Percentiles rank a stretch among this genome's conserved stretches.
phyloP scores from a whole-genome alignment of 306 rosid genomes.

The Dryas octopetala region DNA sequence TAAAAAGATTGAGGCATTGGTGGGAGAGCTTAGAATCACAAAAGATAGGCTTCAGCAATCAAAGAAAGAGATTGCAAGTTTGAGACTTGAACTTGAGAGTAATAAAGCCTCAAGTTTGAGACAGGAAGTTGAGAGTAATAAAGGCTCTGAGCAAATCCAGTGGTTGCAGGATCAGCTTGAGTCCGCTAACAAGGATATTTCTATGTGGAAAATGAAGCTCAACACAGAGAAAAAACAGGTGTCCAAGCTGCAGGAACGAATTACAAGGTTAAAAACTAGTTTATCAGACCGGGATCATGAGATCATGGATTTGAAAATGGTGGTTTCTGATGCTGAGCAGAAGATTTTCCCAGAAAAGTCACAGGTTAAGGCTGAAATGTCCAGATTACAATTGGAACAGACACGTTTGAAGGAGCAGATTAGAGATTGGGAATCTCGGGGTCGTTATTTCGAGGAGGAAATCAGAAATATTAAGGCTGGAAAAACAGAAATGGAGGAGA shows the following conservation, averaged over 20 bases:
- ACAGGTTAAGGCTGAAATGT: conserved; percentile 73
- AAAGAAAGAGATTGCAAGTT: conserved; percentile 51
- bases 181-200: conserved; percentile 53
- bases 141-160: conserved; percentile 51
- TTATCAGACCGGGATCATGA: conserved; percentile 77
- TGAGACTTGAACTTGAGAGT: conserved; percentile 53
- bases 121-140: conserved; percentile 42
- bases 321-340: conserved; percentile 90
- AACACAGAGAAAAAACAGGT: conserved; percentile 75
- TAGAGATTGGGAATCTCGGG: conserved; percentile 65
- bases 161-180: conserved; percentile 66
- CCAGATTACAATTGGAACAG: conserved; percentile 48
- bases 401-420: conserved; percentile 47
- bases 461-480: conserved; percentile 67
- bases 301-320: conserved; percentile 77
- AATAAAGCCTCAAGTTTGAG: conserved; percentile 48
- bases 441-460: conserved; percentile 76
- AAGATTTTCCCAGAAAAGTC: conserved; percentile 94
- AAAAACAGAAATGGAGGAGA: conserved; percentile 49
- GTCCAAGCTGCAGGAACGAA: conserved; percentile 71
- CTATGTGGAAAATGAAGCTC: conserved; percentile 64
- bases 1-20: conserved; percentile 37
- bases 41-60: conserved; percentile 58
- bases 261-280: conserved; percentile 61
- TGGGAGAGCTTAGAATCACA: conserved; percentile 54